Evolutionary conservation across 2,329 filamentous ascomycete species (phyloP).

Genomic region (Aspergillus hortae): DNA sequence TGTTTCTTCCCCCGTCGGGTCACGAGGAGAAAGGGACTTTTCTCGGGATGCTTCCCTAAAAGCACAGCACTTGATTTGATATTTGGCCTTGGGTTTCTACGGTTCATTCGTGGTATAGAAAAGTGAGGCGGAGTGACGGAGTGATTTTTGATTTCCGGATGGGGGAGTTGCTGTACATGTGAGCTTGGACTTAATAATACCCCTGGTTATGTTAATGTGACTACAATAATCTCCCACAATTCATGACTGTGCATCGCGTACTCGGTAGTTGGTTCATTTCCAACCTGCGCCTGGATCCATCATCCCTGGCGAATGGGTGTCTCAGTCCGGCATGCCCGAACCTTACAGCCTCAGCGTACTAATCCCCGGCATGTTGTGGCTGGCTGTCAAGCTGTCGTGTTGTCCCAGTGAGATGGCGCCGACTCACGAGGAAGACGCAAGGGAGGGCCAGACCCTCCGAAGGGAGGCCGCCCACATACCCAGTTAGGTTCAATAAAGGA

Average conservation of each 20-base stretch:
- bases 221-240: neutral
- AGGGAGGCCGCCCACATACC: neutral
- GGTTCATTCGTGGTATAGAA: conserved; percentile 11
- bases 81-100: neutral
- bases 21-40: conserved; percentile 9
- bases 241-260: neutral
- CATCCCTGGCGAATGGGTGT: neutral
- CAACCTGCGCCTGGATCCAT: neutral
- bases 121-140: conserved; percentile 10
- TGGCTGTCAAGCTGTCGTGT: conserved; percentile 13
- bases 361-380: conserved; percentile 10
- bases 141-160: neutral
- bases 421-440: conserved; percentile 13
- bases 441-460: conserved; percentile 1
- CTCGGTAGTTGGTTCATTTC: too few relatives aligned
- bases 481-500: neutral
- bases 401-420: conserved; percentile 2
- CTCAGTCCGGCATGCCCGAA: too few relatives aligned
- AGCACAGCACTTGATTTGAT: conserved; percentile 6
- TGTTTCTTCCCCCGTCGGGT: conserved; percentile 14
- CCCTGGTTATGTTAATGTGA: conserved; percentile 12
- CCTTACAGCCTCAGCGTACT: neutral
- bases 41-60: conserved; percentile 4
- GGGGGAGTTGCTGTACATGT: conserved; percentile 9
- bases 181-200: conserved; percentile 20